Conservation (phyloP, 176 grass and related monocot genomes). For the Zoysia pacifica region DNA sequence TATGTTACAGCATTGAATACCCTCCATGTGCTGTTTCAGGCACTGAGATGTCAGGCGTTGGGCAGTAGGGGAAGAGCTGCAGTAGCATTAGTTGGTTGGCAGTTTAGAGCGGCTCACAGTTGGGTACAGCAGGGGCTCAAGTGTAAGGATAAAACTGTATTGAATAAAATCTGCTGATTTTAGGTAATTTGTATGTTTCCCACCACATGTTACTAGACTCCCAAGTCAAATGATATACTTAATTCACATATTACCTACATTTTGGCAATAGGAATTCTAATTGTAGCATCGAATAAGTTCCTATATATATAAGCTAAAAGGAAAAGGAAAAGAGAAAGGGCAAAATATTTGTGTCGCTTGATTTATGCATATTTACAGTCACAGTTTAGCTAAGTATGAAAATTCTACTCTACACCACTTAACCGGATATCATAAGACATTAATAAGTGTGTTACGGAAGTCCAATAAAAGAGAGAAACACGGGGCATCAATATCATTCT, state of each 20-base stretch:
- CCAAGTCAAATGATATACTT: not conserved
- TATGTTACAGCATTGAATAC: constrained; percentile 52
- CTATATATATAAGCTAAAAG: not conserved
- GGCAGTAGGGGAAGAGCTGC: constrained; percentile 30
- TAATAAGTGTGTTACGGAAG: not conserved
- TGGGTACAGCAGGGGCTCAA: constrained; percentile 29
- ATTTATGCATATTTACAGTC: not conserved
- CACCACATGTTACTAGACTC: constrained; percentile 3
- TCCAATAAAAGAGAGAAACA: not conserved
- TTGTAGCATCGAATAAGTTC: constrained; percentile 1
- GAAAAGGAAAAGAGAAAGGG: not conserved
- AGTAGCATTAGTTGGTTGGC: constrained; percentile 39
- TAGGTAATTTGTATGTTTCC: constrained; percentile 18
- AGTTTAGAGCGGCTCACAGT: constrained; percentile 37
- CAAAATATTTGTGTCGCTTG: not conserved
- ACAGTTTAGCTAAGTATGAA: not conserved
- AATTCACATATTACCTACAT: constrained; percentile 6
- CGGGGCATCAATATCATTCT: not conserved
- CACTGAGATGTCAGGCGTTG: constrained; percentile 38
- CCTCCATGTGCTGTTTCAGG: constrained; percentile 40
- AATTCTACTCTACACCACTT: not conserved
- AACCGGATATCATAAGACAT: not conserved
- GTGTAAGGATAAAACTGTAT: constrained; percentile 28
- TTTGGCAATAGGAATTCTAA: constrained; percentile 1
- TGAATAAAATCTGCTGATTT: constrained; percentile 32